Evolutionary conservation across 1,284 basidiomycete species (phyloP), one percentile per base, ranked within the genome.

Genomic region (Laetiporus sulphureus): DNA sequence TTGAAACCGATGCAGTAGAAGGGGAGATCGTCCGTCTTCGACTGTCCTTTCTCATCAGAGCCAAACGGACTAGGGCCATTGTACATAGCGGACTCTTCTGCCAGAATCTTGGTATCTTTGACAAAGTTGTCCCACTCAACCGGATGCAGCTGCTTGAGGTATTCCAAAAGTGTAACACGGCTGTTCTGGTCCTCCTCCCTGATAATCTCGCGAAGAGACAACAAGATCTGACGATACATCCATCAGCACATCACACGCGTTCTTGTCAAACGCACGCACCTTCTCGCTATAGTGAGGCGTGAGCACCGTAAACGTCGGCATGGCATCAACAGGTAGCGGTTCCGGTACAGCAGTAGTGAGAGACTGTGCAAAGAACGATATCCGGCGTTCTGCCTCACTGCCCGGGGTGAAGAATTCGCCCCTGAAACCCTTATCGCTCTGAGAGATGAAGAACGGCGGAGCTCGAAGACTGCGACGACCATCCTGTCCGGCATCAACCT

Each of bases 1-100:
- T 98, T 98, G 85, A 99, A 99, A 51, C 96, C 95, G 57, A 99
- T 94, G 63, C 91, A 96, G 70, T 98, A 95, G 75, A 98, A 98
- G 2, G 95, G 95, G 47, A 99, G 75, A 62, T 99, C 95, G 62
- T 98, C 91, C 41, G 84, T 77, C 68, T 90, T 94, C 45, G 87
- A 84, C 48, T 73, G 72, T 32, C 73, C 80, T 67, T 97, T 96
- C 65, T 96, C 93, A 63, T 95, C 91, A 13, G 72, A 69, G 45
- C 80, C 81, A 59, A 90, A 90, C 1, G 91, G 89, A 57, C 77
- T 82, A 42, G 77, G 69, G 25, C 85, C 88, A 48, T 84, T 86
- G 62, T 85, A 91, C 69, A 88, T 83, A 30, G 83, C 82, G 11
- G 91, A 89, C 65, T 99, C 95, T 64, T 98, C 94, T 1, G 95